Base-by-base conservation (phyloP, 345 rosid genomes). In the Brassica carinata region DNA sequence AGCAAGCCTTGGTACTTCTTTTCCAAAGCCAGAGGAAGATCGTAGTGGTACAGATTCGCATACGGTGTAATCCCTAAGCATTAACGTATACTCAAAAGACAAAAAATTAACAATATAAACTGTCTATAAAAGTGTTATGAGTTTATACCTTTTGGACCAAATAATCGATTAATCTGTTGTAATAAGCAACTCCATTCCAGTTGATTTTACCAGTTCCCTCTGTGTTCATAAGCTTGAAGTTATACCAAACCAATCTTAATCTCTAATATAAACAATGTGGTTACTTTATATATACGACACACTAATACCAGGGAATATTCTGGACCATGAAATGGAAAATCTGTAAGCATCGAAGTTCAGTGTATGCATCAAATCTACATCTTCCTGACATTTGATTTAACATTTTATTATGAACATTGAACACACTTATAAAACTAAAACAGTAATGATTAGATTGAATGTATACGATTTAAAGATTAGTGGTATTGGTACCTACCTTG, bases 321-420 rank as follows among this genome's bases (percentile, higher is more conserved):
- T 91, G 29, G 99, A 90, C 98, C 99, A 96, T 1, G 98, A 96
- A 81, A 96, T 96, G 4, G 99, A 96, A 88, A 96, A 93, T 51
- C 99, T 85, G 71, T 93, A 96, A 5, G 98, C 98, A 81, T 93
- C 99, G 18, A 96, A 92, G 84, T 96, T 93, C 64, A 96, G 81
- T 40, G 80, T 84, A 33, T 77, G 76, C 98, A 96, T 90, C 64
- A 96, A 86, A 79, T 93, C 89, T 34, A 92, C 80, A 86, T 96
- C 98, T 69, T 86, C 96, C 99, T 93, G 61, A 30, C 43, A 76
- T 71, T 2, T 45, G 26, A 74, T 55, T 17, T 17, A 13, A 1
- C 14, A 1, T 43, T 48, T 63, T 64, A 67, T 43, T 58, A 67
- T 7, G 23, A 55, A 38, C 17, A 59, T 17, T 26, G 3, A 30